A percentile compares a stretch with the other conserved stretches of the same genome.
phyloP scores from a whole-genome alignment of 306 rosid species.

The Trichosanthes cucumerina region DNA sequence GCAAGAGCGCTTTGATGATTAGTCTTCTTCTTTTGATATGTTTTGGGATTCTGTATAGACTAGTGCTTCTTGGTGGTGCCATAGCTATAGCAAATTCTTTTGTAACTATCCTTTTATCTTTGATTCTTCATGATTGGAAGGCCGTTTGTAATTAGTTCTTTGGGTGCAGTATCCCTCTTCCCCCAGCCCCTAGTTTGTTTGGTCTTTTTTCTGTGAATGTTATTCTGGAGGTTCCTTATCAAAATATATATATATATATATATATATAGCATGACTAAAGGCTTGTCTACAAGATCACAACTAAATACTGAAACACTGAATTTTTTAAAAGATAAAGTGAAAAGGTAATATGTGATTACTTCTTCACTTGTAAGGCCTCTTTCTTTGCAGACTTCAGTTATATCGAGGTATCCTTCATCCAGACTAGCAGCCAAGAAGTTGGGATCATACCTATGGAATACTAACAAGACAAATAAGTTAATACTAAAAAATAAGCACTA shows the following conservation, averaged over 20 bases:
- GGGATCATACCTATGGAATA: slow-evolving; percentile 69
- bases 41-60: too few species aligned
- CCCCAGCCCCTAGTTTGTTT: background rate
- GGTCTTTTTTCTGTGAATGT: background rate
- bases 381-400: slow-evolving; percentile 71
- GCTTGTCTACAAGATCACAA: background rate
- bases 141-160: background rate
- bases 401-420: slow-evolving; percentile 92
- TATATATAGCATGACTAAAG: background rate
- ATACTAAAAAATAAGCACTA: slow-evolving; percentile 7
- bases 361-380: slow-evolving; percentile 48
- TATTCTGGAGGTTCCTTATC: too few species aligned
- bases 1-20: too few species aligned
- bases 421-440: slow-evolving; percentile 81
- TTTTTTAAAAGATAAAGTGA: background rate
- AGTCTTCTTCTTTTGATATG: too few species aligned
- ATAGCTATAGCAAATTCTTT: too few species aligned
- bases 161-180: background rate
- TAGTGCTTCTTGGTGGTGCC: too few species aligned
- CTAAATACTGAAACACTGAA: background rate
- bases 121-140: background rate
- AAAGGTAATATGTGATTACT: slow-evolving; percentile 25
- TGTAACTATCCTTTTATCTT: too few species aligned
- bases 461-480: slow-evolving; percentile 27
- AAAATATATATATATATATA: too few species aligned